A percentile compares a stretch with the other conserved stretches of the same genome.
These are phyloP conservation scores for Penicillium sp. DNA, from an alignment of 2,329 filamentous ascomycete species.

Conservation along the genomic window DNA sequence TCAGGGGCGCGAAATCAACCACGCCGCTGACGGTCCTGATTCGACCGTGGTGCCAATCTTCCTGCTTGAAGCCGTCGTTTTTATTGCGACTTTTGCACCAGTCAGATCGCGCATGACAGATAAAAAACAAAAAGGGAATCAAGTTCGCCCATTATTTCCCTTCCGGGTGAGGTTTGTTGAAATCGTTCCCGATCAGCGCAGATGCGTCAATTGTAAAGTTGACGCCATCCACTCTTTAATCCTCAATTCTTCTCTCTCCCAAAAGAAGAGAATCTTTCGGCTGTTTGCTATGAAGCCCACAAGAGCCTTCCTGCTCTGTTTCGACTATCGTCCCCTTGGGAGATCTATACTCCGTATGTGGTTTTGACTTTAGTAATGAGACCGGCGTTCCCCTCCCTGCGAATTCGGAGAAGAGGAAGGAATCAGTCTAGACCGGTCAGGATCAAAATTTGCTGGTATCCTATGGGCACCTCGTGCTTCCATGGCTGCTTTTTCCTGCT, in stretches of 20 bases:
- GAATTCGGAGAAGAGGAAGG: constrained; percentile 18
- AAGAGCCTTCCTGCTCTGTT: too few species aligned
- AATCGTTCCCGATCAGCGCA: constrained; percentile 10
- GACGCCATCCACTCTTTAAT: constrained; percentile 8
- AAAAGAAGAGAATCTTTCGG: neutral
- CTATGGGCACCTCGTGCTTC: constrained; percentile 5
- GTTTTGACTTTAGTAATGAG: neutral
- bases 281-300: constrained; percentile 1
- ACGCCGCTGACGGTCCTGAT: constrained; percentile 8
- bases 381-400: neutral
- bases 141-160: constrained; percentile 6
- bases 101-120: constrained; percentile 10
- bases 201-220: constrained; percentile 9
- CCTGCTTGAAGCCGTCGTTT: constrained; percentile 15
- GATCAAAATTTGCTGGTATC: constrained; percentile 17
- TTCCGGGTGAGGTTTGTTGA: neutral
- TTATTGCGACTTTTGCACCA: constrained; percentile 15
- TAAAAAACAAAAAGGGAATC: neutral
- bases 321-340: too few species aligned
- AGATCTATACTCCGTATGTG: neutral
- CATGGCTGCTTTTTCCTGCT: constrained; percentile 18
- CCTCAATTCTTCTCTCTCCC: too few species aligned
- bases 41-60: constrained; percentile 18
- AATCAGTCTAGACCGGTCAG: constrained; percentile 24
- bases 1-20: constrained; percentile 6